phyloP scores from a whole-genome alignment of 768 basidiomycete genomes.

The Neoboletus brunneissimus region DNA sequence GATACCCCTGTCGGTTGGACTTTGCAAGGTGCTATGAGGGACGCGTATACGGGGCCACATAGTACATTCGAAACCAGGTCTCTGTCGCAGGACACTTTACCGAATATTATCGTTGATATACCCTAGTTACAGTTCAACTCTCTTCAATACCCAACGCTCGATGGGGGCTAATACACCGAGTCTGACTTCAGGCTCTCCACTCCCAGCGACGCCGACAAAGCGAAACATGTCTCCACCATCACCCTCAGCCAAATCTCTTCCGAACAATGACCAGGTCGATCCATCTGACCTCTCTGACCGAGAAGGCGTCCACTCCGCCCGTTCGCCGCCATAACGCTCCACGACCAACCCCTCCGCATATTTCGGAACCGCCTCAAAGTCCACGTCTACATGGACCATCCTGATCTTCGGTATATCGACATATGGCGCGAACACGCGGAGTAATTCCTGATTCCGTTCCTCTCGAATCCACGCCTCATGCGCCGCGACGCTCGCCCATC shows the following conservation, averaged over 20 bases:
- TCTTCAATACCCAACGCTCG: slow-evolving; percentile 13
- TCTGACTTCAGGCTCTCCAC: not conserved
- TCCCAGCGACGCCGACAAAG: not conserved
- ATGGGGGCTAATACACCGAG: not conserved
- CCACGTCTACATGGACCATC: slow-evolving; percentile 40
- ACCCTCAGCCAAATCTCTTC: slow-evolving; percentile 15
- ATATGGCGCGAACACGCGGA: slow-evolving; percentile 30
- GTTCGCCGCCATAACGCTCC: slow-evolving; percentile 5
- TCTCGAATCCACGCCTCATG: slow-evolving; percentile 44
- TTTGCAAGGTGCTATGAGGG: too few species aligned
- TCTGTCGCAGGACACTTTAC: too few species aligned
- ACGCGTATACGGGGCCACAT: too few species aligned
- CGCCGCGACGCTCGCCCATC: slow-evolving; percentile 41
- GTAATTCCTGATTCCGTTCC: slow-evolving; percentile 38
- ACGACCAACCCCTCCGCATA: slow-evolving; percentile 2
- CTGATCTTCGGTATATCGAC: slow-evolving; percentile 28
- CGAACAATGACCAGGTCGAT: not conserved
- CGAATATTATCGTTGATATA: not conserved
- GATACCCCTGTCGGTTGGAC: not conserved
- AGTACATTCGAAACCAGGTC: not conserved
- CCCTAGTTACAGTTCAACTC: not conserved
- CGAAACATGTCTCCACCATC: slow-evolving; percentile 10
- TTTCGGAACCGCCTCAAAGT: slow-evolving; percentile 34
- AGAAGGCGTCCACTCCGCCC: not conserved
- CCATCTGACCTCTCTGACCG: not conserved